Conservation (phyloP, 352 stramenopile species). For the Globisporangium takayamanum region DNA sequence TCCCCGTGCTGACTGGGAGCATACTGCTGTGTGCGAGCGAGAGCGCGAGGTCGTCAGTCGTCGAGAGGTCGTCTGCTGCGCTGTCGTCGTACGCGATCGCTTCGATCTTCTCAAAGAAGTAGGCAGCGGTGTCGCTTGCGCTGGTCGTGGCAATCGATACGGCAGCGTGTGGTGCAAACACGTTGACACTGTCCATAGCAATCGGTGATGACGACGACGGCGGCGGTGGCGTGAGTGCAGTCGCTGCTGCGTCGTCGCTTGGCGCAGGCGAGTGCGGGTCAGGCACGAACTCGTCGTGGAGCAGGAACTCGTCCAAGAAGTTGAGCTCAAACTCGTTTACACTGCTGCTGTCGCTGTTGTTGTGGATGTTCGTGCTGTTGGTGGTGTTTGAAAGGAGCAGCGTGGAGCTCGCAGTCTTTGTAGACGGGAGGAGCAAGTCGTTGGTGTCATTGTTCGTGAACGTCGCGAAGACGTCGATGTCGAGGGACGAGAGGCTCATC, state of each 20-base stretch:
- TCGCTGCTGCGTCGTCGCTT: conserved; percentile 1
- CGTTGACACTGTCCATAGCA: not conserved
- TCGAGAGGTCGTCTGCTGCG: not conserved
- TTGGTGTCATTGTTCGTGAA: not conserved
- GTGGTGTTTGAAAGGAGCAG: not conserved
- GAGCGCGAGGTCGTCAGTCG: not conserved
- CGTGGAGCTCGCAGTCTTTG: not conserved
- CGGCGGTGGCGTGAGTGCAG: too few species aligned
- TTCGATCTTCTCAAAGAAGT: conserved; percentile 5
- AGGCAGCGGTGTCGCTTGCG: not conserved
- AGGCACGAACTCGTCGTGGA: conserved; percentile 27
- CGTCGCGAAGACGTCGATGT: not conserved
- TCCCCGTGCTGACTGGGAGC: not conserved
- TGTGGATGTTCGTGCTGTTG: not conserved
- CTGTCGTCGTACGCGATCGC: conserved; percentile 3
- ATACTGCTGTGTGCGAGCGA: not conserved
- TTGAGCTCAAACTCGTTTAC: conserved; percentile 27
- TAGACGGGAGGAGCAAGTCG: not conserved
- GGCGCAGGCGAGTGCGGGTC: conserved; percentile 12
- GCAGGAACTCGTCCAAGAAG: conserved; percentile 47
- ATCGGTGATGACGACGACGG: not conserved
- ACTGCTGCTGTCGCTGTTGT: not conserved
- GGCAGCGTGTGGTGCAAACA: not conserved
- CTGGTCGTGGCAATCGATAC: not conserved
- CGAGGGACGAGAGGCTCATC: conserved; percentile 4